Evolutionary conservation across 2,329 filamentous ascomycete genomes (phyloP).

Genomic region (Dissoconium aciculare): DNA sequence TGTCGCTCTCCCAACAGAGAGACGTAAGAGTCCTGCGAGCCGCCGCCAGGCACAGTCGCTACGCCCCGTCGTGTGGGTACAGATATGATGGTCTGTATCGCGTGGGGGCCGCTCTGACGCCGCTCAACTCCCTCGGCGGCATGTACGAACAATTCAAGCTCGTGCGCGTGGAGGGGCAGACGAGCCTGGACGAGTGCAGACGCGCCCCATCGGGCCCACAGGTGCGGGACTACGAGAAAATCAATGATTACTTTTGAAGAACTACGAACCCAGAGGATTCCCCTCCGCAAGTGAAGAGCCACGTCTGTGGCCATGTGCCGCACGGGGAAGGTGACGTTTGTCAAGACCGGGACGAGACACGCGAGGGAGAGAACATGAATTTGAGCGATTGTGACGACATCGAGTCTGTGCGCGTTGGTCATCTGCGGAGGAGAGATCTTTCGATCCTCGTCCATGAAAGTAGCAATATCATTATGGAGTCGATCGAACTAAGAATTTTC

Average conservation of each 20-base stretch:
- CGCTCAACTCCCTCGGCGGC: slow-evolving; percentile 14
- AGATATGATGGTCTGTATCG: slow-evolving; percentile 18
- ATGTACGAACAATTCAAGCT: slow-evolving; percentile 18
- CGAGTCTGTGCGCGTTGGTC: too few species aligned
- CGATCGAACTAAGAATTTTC: too few species aligned
- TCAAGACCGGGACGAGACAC: too few species aligned
- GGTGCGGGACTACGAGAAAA: slow-evolving; percentile 10
- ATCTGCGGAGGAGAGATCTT: too few species aligned
- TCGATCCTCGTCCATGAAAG: too few species aligned
- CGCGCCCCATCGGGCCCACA: slow-evolving; percentile 10
- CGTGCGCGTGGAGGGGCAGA: slow-evolving; percentile 8
- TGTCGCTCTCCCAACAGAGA: slow-evolving; percentile 5
- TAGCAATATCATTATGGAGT: too few species aligned
- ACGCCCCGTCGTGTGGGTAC: slow-evolving; percentile 10
- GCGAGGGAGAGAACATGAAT: too few species aligned
- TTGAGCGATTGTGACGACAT: too few species aligned
- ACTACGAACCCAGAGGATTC: too few species aligned
- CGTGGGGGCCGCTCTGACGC: slow-evolving; percentile 6
- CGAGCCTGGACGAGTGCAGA: slow-evolving; percentile 5
- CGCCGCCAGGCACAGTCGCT: slow-evolving; percentile 6
- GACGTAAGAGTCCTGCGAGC: slow-evolving; percentile 15
- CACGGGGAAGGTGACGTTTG: too few species aligned
- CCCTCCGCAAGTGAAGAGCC: too few species aligned
- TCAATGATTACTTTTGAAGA: slow-evolving; percentile 9
- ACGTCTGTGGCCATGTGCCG: too few species aligned